Evolutionary conservation across 2,329 filamentous ascomycete species (phyloP), one percentile per base, ranked within the genome.

Genomic region (Arthrobotrys pseudoclavata): DNA sequence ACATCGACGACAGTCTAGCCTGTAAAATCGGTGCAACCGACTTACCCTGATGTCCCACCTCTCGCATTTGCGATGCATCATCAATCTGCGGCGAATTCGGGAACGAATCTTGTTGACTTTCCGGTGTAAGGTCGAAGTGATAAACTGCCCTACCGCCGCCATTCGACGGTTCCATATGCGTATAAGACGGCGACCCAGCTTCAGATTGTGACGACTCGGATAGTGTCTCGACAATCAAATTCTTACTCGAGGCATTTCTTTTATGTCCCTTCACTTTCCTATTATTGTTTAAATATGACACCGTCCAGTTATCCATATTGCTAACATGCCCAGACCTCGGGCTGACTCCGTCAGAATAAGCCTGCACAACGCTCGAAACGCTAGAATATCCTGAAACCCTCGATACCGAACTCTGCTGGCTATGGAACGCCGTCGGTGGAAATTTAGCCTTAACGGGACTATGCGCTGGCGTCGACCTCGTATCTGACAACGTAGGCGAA

Each of bases 101-200:
- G 31, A 77, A 77, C 7, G 74, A 77, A 15, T 63, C 74, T n/a
- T 77, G 67, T 29, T 77, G 74, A 24, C 74, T 77, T 26, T 77
- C 74, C 9, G 74, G 74, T 42, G 74, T 77, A 10, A 77, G 61
- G 47, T 77, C 74, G 47, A 71, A 77, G 24, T 71, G 50, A 29
- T 71, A 76, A 22, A 76, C 66, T 15, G 72, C 72, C 20, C 72
- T 63, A 22, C 72, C 72, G 18, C 67, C 67, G n/a, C 57, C 53
- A 10, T 60, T 60, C 45, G 37, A 22, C 24, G 50, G 62, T 34
- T 77, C 67, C 67, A 62, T 68, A 34, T 77, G 74, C 12, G 74
- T 77, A 40, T 77, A 77, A 22, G 74, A 77, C 5, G 74, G 74
- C 34, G 74, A 77, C 4, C 74, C 67, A 12, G 74, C 67, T 48